A percentile compares a stretch with the other conserved stretches of the same genome.
Conservation (phyloP, 1,139 yeast species). For the Diutina sp. region DNA sequence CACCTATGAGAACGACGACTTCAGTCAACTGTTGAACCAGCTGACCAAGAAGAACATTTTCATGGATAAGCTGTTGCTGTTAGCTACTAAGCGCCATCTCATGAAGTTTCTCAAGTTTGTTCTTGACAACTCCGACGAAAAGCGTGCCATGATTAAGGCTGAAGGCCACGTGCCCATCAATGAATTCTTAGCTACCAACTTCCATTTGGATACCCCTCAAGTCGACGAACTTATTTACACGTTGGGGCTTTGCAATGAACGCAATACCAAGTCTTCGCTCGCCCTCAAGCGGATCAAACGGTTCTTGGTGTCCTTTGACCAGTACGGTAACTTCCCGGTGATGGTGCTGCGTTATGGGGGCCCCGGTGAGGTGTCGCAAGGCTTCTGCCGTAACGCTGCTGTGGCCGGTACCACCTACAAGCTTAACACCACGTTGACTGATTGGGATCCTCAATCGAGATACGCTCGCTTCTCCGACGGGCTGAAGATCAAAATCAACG, state of each 20-base stretch:
- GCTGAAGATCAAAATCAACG: constrained; percentile 57
- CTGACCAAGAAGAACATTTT: constrained; percentile 83
- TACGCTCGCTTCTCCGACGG: constrained; percentile 72
- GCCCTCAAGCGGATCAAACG: constrained; percentile 76
- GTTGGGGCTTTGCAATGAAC: constrained; percentile 62
- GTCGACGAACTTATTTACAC: constrained; percentile 74
- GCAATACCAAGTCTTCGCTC: constrained; percentile 50
- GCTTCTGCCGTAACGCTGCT: constrained; percentile 95
- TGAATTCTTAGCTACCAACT: constrained; percentile 46
- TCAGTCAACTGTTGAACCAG: constrained; percentile 63
- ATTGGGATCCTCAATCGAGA: constrained; percentile 52
- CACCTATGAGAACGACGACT: constrained; percentile 80
- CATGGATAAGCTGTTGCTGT: constrained; percentile 70
- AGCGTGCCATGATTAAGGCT: constrained; percentile 26
- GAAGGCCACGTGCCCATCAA: constrained; percentile 45
- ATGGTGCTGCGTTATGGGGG: constrained; percentile 90
- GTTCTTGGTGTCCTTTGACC: constrained; percentile 76
- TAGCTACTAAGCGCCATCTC: constrained; percentile 67
- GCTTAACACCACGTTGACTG: constrained; percentile 50
- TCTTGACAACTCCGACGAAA: constrained; percentile 39
- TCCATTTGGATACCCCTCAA: constrained; percentile 63
- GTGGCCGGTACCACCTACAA: constrained; percentile 96
- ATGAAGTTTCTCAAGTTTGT: constrained; percentile 93
- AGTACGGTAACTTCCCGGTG: constrained; percentile 90
- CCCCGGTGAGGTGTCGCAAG: constrained; percentile 93